Base-by-base conservation (phyloP, 2,329 filamentous ascomycete genomes). In the Hypomyces perniciosus region DNA sequence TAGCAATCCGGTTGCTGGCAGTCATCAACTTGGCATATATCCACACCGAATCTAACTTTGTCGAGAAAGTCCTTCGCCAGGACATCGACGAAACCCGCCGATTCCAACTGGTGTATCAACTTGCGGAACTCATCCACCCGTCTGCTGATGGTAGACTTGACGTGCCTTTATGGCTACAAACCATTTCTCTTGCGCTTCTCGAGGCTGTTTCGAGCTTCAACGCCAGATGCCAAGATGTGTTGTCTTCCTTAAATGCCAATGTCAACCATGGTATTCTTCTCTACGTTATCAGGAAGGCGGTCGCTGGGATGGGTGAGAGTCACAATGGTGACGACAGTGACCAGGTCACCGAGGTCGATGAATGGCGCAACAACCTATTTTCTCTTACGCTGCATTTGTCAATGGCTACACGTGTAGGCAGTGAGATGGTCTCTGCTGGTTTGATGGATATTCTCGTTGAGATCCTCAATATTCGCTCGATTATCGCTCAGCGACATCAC, bases 201-300 rank as follows among this genome's bases (percentile, higher is more conserved):
- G 90, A 96, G 65, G 88, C 89, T n/a, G 77, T 99, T 51, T 83
- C 88, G 6, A 86, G 83, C 63, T 89, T 89, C 64, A 85, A 87
- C 60, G 73, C 78, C 51, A 91, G 90, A 62, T 81, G 85, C 30
- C 74, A 83, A 33, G 93, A 99, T 65, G 86, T 99, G 27, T 84
- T 90, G 56, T 84, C 89, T 39, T 90, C 93, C n/a, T 74, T 99
- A 39, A 95, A 90, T 62, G 89, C 95, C 48, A 96, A 92, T 59
- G 92, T 97, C 35, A 97, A 95, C 61, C 95, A 99, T 61, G 95
- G 93, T 10, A 86, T 97, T 30, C 77, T 99, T 41, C 86, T 97
- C 58, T 97, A 96, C 62, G 81, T 96, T 58, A 86, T 96, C 45
- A 83, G 92, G 50, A 96, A 95, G 68, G 88, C 90, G 8, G 88